Percentiles rank a stretch among this genome's conserved stretches.
Evolutionary conservation across 2,329 filamentous ascomycete species (phyloP).

Genomic region (Colletotrichum aenigma): DNA sequence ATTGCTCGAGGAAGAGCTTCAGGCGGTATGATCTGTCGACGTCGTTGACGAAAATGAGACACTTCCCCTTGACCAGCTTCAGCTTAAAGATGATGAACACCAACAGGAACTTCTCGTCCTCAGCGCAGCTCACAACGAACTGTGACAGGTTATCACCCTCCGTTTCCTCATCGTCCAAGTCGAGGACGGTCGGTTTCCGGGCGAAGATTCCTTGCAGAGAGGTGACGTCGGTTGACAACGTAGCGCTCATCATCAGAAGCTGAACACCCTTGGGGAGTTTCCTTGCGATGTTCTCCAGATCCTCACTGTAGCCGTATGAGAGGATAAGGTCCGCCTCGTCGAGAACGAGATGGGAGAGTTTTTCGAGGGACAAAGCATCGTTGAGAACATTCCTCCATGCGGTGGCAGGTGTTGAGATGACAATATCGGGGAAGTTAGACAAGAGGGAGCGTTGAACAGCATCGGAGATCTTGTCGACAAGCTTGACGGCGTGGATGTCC

Average conservation of each 20-base stretch:
- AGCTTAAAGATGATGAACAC: slow-evolving; percentile 96
- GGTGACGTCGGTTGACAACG: slow-evolving; percentile 86
- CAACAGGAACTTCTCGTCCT: slow-evolving; percentile 95
- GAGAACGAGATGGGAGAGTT: slow-evolving; percentile 79
- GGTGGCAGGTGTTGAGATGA: slow-evolving; percentile 89
- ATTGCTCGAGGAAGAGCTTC: slow-evolving; percentile 96
- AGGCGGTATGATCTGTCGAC: slow-evolving; percentile 89
- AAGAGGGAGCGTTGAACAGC: slow-evolving; percentile 87
- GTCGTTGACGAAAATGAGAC: slow-evolving; percentile 74
- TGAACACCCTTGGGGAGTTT: slow-evolving; percentile 85
- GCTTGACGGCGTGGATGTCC: slow-evolving; percentile 80
- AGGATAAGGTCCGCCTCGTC: slow-evolving; percentile 95
- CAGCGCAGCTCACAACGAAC: slow-evolving; percentile 88
- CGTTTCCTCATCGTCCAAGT: slow-evolving; percentile 82
- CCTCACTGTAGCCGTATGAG: slow-evolving; percentile 92
- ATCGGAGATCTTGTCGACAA: slow-evolving; percentile 89
- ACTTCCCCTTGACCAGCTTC: slow-evolving; percentile 91
- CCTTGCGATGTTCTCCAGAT: slow-evolving; percentile 79
- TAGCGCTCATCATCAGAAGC: slow-evolving; percentile 92
- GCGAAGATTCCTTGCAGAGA: slow-evolving; percentile 86
- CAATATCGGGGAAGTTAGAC: slow-evolving; percentile 83
- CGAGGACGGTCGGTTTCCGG: slow-evolving; percentile 76
- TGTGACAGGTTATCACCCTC: slow-evolving; percentile 81
- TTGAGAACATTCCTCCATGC: slow-evolving; percentile 79
- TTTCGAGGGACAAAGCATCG: slow-evolving; percentile 71